Conservation (phyloP, 345 rosid species). For the Fremontodendron californicum region DNA sequence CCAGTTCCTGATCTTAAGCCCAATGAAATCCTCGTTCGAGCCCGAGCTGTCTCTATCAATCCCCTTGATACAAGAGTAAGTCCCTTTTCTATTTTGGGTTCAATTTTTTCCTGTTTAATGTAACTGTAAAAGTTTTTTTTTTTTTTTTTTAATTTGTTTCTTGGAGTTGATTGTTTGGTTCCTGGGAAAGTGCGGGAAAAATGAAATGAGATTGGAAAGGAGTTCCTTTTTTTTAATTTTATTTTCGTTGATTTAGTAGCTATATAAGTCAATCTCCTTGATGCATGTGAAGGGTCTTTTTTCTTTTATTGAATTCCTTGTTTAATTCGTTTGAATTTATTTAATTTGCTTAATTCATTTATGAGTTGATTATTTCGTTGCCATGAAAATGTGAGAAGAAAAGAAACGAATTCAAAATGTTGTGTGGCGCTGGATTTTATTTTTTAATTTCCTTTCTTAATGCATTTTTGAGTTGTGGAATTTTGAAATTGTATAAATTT, state of each 20-base stretch:
- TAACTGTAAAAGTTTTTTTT: neutral
- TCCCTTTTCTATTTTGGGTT: constrained; percentile 3
- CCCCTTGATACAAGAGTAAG: constrained; percentile 92
- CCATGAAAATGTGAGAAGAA: neutral
- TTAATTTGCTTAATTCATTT: neutral
- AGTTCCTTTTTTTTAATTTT: neutral
- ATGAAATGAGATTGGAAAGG: neutral
- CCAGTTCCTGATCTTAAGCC: constrained; percentile 73
- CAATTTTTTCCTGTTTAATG: constrained; percentile 10
- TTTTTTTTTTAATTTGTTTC: neutral
- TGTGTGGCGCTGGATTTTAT: neutral
- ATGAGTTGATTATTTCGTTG: neutral
- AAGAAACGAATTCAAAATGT: neutral
- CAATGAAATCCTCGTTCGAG: constrained; percentile 75
- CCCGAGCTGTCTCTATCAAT: constrained; percentile 84
- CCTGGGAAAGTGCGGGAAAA: neutral
- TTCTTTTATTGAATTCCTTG: neutral
- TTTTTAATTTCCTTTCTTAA: neutral
- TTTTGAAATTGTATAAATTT: neutral
- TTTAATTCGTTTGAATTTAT: neutral
- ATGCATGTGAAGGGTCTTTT: neutral
- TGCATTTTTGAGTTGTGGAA: neutral
- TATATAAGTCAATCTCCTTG: neutral
- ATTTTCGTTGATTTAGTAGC: neutral
- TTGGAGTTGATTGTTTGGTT: neutral